Conservation (phyloP, 306 rosid species). For the Dryas drummondii region DNA sequence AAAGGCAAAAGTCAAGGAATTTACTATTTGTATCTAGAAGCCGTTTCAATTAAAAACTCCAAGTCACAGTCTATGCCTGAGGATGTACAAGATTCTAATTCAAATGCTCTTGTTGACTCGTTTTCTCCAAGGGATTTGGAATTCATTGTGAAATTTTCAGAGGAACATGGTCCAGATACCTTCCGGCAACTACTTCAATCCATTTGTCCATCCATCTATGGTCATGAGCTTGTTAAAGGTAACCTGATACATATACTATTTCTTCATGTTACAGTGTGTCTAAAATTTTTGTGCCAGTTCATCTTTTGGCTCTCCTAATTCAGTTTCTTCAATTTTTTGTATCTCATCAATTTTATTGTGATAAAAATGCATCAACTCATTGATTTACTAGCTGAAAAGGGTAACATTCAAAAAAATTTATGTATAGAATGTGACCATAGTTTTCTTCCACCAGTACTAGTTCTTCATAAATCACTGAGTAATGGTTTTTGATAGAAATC, state of each 20-base stretch:
- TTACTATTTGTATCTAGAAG: slow-evolving; percentile 87
- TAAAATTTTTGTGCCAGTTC: slow-evolving; percentile 11
- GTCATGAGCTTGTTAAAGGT: slow-evolving; percentile 99
- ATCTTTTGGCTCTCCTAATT: slow-evolving; percentile 12
- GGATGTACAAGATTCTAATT: slow-evolving; percentile 57
- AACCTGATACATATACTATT: slow-evolving; percentile 12
- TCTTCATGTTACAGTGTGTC: slow-evolving; percentile 19
- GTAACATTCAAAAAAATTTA: not conserved
- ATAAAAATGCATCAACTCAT: not conserved
- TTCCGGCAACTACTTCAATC: slow-evolving; percentile 90
- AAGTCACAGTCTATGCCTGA: slow-evolving; percentile 66
- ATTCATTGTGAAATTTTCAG: slow-evolving; percentile 69
- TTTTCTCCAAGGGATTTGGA: slow-evolving; percentile 89
- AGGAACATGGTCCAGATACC: slow-evolving; percentile 76
- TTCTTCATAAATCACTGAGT: not conserved
- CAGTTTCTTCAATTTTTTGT: not conserved
- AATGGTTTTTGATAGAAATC: not conserved
- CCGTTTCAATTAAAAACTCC: slow-evolving; percentile 76
- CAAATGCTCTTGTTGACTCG: slow-evolving; percentile 64
- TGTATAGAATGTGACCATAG: not conserved
- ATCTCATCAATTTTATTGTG: not conserved
- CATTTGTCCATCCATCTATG: slow-evolving; percentile 91
- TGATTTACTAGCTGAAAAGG: not conserved
- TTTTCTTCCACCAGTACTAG: not conserved
- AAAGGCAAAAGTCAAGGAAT: slow-evolving; percentile 88